These are phyloP conservation scores for Fusarium ramigenum DNA, from an alignment of 2,329 filamentous ascomycete genomes.

Conservation along the genomic window DNA sequence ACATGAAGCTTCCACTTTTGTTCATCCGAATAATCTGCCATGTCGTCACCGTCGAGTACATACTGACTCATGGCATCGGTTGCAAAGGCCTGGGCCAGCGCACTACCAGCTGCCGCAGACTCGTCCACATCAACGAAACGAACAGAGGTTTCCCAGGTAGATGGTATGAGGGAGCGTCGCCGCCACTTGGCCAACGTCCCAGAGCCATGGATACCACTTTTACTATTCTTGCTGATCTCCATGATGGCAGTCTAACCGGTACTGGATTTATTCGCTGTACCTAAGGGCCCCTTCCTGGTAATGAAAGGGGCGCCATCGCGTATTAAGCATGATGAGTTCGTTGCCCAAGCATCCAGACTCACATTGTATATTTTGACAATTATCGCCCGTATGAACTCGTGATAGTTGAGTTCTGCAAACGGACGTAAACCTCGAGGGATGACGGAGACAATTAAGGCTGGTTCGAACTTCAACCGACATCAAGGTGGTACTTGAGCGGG, in stretches of 20 bases:
- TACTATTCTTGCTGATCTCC: constrained; percentile 50
- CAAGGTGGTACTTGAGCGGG: constrained; percentile 57
- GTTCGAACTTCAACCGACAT: constrained; percentile 68
- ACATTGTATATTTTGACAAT: constrained; percentile 64
- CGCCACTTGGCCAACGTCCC: constrained; percentile 43
- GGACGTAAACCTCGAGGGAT: constrained; percentile 67
- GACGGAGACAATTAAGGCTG: constrained; percentile 65
- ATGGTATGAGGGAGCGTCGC: constrained; percentile 60
- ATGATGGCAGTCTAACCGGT: constrained; percentile 51
- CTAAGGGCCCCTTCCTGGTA: constrained; percentile 31
- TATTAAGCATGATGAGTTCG: constrained; percentile 38
- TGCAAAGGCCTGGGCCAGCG: constrained; percentile 81
- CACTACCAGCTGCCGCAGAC: constrained; percentile 74
- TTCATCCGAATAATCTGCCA: constrained; percentile 68
- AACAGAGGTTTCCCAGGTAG: constrained; percentile 63
- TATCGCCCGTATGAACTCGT: constrained; percentile 65
- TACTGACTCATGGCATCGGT: constrained; percentile 79
- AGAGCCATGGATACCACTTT: constrained; percentile 16
- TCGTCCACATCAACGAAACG: constrained; percentile 72
- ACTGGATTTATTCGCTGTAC: constrained; percentile 32
- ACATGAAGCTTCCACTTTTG: constrained; percentile 80
- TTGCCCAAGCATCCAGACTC: constrained; percentile 36
- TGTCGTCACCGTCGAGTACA: constrained; percentile 77
- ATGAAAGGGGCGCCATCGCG: constrained; percentile 29
- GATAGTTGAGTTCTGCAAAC: constrained; percentile 65